Evolutionary conservation across 2,329 filamentous ascomycete genomes (phyloP), one percentile per base, ranked within the genome.

Genomic region (Fusarium torulosum): DNA sequence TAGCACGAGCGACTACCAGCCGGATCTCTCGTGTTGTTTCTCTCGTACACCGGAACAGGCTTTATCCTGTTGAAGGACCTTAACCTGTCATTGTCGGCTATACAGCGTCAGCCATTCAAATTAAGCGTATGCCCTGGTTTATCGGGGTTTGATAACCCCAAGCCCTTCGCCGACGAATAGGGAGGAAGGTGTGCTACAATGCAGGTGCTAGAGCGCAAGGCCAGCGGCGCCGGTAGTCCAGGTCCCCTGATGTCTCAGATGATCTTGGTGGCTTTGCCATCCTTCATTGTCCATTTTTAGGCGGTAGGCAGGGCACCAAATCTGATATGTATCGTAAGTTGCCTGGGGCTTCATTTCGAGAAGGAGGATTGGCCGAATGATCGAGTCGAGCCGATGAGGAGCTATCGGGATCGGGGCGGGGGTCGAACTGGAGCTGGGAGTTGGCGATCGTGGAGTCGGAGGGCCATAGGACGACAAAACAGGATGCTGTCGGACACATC

Each of bases 161-260:
- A 59, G 51, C 38, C 53, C 44, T 52, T 50, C 41, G 10, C 38
- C 37, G 42, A 51, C 68, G 62, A 71, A 71, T 71, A 58, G 57
- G 53, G 38, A 61, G 25, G 17, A 27, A 52, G 51, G 20, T 37
- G 49, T 56, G 54, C 38, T 31, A 21, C 45, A 64, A 65, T 69
- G 67, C 64, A 66, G 64, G 64, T 66, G 59, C 56, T 55, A 54
- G 46, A 68, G 56, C 52, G 55, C 44, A 56, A 53, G 33, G 20
- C 41, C 43, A 66, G 35, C 42, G 37, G 52, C 38, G 40, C 21
- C 35, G 33, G 53, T 40, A 35, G 21, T 51, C 41, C 40, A 38
- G 20, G 29, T 52, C 49, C 25, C 49, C 23, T 46, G 43, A 55
- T 60, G 61, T 64, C 63, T 61, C 65, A 62, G 64, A 51, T 42